Evolutionary conservation across 139 green algal species (phyloP).

Genomic region (Chlorella sp.): DNA sequence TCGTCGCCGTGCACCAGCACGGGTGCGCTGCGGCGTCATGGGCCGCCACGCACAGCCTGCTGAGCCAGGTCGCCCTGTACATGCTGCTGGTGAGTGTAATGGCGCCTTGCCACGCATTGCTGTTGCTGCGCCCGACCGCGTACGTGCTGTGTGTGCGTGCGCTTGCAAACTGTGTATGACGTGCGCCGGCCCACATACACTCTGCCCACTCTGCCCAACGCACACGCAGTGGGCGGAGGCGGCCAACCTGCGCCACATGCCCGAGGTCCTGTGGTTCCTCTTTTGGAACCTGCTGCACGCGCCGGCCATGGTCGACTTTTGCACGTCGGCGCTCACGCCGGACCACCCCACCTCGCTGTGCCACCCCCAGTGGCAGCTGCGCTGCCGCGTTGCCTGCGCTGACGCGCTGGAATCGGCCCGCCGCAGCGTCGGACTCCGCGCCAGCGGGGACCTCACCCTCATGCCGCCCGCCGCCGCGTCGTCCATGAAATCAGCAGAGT

Average conservation of each 20-base stretch:
- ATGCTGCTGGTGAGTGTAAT: too few species aligned
- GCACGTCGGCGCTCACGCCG: neutral
- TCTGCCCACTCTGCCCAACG: too few species aligned
- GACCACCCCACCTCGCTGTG: neutral
- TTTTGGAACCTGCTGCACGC: neutral
- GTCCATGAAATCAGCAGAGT: neutral
- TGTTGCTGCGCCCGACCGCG: too few species aligned
- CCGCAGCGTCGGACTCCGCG: neutral
- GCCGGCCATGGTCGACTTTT: neutral
- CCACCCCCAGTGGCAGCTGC: neutral
- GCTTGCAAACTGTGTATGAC: too few species aligned
- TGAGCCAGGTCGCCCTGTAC: neutral
- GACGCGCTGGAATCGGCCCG: neutral
- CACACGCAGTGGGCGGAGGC: neutral
- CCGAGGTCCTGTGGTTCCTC: neutral
- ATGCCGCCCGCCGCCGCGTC: neutral
- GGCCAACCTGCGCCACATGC: neutral
- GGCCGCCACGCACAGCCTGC: neutral
- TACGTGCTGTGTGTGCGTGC: too few species aligned
- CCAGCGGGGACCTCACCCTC: neutral
- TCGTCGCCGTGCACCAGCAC: neutral
- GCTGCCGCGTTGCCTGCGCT: neutral
- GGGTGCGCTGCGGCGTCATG: neutral
- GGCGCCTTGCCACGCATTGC: too few species aligned
- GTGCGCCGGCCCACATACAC: too few species aligned